A percentile compares a stretch with the other conserved stretches of the same genome.
Conservation (phyloP, 2,329 filamentous ascomycete genomes). For the Pseudocercospora cruenta region DNA sequence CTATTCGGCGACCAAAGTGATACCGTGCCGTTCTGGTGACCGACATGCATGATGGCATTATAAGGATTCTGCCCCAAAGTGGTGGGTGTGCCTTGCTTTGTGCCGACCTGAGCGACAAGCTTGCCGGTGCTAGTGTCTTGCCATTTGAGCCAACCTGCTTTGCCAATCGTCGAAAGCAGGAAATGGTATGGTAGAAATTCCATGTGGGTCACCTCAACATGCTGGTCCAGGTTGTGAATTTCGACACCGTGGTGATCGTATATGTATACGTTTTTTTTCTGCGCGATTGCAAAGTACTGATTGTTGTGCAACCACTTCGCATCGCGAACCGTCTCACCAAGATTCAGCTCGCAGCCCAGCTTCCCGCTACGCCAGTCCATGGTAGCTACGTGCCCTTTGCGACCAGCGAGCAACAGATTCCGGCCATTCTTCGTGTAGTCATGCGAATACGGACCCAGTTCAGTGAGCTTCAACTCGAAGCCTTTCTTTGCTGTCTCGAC, state of each 20-base stretch:
- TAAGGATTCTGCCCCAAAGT: slow-evolving; percentile 85
- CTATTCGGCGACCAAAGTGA: slow-evolving; percentile 96
- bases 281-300: slow-evolving; percentile 90
- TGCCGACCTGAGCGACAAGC: slow-evolving; percentile 81
- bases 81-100: slow-evolving; percentile 80
- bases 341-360: slow-evolving; percentile 85
- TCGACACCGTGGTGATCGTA: slow-evolving; percentile 92
- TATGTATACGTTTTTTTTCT: slow-evolving; percentile 96
- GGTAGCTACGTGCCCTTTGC: slow-evolving; percentile 92
- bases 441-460: slow-evolving; percentile 81
- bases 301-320: slow-evolving; percentile 93
- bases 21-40: slow-evolving; percentile 93
- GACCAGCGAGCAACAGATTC: slow-evolving; percentile 80
- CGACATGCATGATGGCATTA: slow-evolving; percentile 89
- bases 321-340: slow-evolving; percentile 88
- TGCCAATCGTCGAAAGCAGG: slow-evolving; percentile 81
- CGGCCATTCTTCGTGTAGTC: slow-evolving; percentile 91
- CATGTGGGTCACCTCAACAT: slow-evolving; percentile 88
- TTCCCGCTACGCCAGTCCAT: slow-evolving; percentile 97
- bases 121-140: slow-evolving; percentile 94
- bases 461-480: slow-evolving; percentile 83
- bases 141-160: slow-evolving; percentile 85
- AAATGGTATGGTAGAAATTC: slow-evolving; percentile 98
- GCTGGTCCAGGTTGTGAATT: slow-evolving; percentile 86
- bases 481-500: slow-evolving; percentile 88